Evolutionary conservation across 2,329 filamentous ascomycete species (phyloP), one percentile per base, ranked within the genome.

Genomic region (Penicillium nordicum): DNA sequence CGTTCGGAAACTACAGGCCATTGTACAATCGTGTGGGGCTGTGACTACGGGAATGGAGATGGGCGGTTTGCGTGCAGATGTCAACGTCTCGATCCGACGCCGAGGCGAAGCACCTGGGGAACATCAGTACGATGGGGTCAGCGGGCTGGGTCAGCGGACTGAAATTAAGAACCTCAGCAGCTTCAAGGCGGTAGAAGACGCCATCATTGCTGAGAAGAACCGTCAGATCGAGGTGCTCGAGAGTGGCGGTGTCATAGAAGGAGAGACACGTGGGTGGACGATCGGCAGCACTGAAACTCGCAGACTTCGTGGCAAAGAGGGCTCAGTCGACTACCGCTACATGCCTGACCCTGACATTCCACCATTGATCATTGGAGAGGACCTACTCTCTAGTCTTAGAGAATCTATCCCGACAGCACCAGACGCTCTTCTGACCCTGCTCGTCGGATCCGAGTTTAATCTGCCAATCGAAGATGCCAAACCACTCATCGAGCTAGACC

Each of bases 121-220:
- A 6, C 74, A 79, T 50, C 76, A 80, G 40, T 87, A 88, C 66
- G 74, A 79, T 46, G 84, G 84, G 1, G 78, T 87, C 32, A 75
- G 73, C 14, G 84, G 82, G 0, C 80, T 97, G 0, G 94, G 94
- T 2, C 91, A 92, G 63, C 83, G 93, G 52, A 97, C 92, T 0
- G 94, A 99, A 75, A 97, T 99, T 77, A 99, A 99, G 76, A 99
- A 99, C 68, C 70, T 99, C 63, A 93, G 89, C 72, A 96, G 90
- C 52, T 92, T 97, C 78, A 96, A 95, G 71, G 91, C 92, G 0
- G 88, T 99, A 1, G 92, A 97, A 72, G 92, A 97, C 66, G 93
- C 94, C 40, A 92, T 99, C 59, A 87, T 93, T 51, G 90, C 92
- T 0, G 94, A 99, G 75, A 84, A 92, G 34, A 88, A 95, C 68